Conservation (phyloP, 805 yeast genomes). For the Grigorovia jiainica region DNA sequence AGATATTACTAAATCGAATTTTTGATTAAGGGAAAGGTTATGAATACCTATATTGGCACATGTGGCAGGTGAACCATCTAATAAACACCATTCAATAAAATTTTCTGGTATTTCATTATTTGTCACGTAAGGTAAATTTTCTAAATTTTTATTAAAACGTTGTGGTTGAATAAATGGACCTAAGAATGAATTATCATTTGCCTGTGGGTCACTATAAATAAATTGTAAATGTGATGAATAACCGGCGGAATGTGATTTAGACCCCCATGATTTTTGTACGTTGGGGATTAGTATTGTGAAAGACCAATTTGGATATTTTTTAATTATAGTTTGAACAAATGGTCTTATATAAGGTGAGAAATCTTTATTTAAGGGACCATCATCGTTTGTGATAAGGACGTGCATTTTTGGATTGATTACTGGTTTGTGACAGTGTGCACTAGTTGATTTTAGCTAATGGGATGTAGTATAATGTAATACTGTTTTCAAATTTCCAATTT, state of each 20-base stretch:
- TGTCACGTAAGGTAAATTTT: constrained; percentile 14
- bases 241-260: constrained; percentile 92
- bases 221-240: constrained; percentile 50
- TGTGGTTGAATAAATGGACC: constrained; percentile 62
- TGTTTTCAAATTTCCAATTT: too few species aligned
- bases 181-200: constrained; percentile 41
- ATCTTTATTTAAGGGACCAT: constrained; percentile 79
- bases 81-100: constrained; percentile 71
- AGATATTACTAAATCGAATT: constrained; percentile 75
- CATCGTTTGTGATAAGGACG: constrained; percentile 75
- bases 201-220: constrained; percentile 45
- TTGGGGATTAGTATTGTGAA: constrained; percentile 74
- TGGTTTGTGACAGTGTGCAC: too few species aligned
- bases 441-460: too few species aligned
- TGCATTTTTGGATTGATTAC: constrained; percentile 38
- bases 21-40: constrained; percentile 42
- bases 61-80: constrained; percentile 94
- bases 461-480: too few species aligned
- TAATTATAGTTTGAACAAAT: constrained; percentile 58
- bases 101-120: constrained; percentile 18
- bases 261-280: constrained; percentile 89
- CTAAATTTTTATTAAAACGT: constrained; percentile 22
- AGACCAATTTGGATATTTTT: constrained; percentile 66
- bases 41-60: constrained; percentile 86
- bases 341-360: constrained; percentile 80